Base-by-base conservation (phyloP, 768 basidiomycete genomes). In the Lactarius hatsudake region DNA sequence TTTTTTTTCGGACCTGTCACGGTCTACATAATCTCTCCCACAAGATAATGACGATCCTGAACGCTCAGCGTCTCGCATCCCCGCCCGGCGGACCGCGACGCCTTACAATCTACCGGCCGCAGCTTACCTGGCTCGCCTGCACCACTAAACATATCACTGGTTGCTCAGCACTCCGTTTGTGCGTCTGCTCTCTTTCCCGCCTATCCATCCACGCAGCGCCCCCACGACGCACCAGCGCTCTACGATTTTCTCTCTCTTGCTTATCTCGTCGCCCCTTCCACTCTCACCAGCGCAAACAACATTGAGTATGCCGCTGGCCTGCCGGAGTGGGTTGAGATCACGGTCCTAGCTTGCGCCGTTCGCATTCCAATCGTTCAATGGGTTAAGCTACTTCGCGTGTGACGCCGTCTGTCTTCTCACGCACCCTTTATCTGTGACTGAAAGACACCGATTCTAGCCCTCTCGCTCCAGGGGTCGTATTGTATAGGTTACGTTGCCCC, bases 311-410 rank as follows among this genome's bases (percentile, higher is more conserved):
- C 90, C 60, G 81, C 85, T 18, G 81, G 83, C 28, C 80, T 95
- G 17, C 96, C 95, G 10, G 87, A 87, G 26, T 85, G 83, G 67
- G 80, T 89, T 71, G 96, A 96, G 79, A 84, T 87, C 66, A 78
- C 84, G 10, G 87, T 84, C 68, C 84, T 98, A 54, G 94, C 93
- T 13, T 13, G 82, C 85, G 5, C 93, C 96, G 1, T 96, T 97
- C 77, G 85, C 92, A 18, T 97, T 89, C 86, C 96, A 98, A 79
- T 84, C 86, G 8, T 82, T 87, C 77, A 98, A 98, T 77, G 96
- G 96, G 4, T 68, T 98, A 66, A 86, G 96, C 51, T 96, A 98
- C 81, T 79, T 98, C 73, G 76, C 78, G 40, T 98, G 96, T 96
- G 96, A 98, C 78, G 78, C 84, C 75, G 66, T 97, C 73, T 71